Percentiles rank a stretch among this genome's conserved stretches.
These are phyloP conservation scores for Zanthoxylum bungeanum DNA, from an alignment of 345 rosid genomes.

Conservation along the genomic window DNA sequence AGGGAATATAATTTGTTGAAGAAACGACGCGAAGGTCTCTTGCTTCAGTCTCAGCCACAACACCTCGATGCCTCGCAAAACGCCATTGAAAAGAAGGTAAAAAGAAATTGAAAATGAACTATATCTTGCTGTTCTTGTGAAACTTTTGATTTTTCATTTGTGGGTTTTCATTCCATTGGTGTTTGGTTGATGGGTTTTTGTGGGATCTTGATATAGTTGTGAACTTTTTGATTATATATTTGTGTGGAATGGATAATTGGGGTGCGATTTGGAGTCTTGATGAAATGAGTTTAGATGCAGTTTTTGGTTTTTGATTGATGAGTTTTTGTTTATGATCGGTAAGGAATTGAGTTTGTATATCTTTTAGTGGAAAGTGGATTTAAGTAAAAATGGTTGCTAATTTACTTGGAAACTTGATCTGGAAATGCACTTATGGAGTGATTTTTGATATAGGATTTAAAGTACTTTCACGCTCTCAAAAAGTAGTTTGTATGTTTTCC, in stretches of 20 bases:
- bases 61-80: slow-evolving; percentile 39
- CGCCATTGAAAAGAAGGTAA: slow-evolving; percentile 68
- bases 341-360: background rate
- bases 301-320: background rate
- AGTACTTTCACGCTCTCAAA: background rate
- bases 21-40: slow-evolving; percentile 70
- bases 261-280: background rate
- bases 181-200: background rate
- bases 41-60: slow-evolving; percentile 52
- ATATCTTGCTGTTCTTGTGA: background rate
- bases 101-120: background rate
- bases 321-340: slow-evolving; percentile 5
- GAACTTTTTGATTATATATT: background rate
- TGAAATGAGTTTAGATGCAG: background rate
- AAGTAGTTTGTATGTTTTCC: background rate
- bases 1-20: slow-evolving; percentile 68
- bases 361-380: background rate
- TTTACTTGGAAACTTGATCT: background rate
- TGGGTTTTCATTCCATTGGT: background rate
- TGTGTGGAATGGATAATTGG: background rate
- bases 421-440: background rate
- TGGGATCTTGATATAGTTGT: background rate
- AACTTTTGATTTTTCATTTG: background rate
- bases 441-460: background rate
- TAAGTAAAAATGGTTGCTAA: background rate